Base-by-base conservation (phyloP, 371 early-diverging fungal genomes). In the Blakeslea trispora region DNA sequence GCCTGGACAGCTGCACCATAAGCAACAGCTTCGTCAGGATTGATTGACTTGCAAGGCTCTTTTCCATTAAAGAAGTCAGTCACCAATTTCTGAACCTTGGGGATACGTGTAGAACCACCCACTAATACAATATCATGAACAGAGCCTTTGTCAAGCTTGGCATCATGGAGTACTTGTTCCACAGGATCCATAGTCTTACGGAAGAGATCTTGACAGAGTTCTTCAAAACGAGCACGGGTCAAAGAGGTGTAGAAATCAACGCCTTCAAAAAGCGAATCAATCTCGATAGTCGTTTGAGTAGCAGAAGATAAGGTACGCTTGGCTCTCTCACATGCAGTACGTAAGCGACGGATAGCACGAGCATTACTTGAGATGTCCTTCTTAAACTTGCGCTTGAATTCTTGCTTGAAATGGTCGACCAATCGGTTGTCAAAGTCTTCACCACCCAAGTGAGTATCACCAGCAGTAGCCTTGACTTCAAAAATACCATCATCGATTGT, bases 41-140 rank as follows among this genome's bases (percentile, higher is more conserved):
- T 94, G 85, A 96, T 93, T 53, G 90, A 87, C 83, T 92, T 91
- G 89, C 87, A 88, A 57, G 90, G 90, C 76, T 95, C 90, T 83
- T 93, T 95, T 68, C 94, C 96, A 77, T 92, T 88, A 79, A 98
- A 98, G 83, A 82, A 85, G 79, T 98, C 97, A 17, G 90, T 87
- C 62, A 99, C 88, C 68, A 98, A 83, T 83, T 95, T 89, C 80
- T 95, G 96, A 68, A 99, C 90, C 89, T 95, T 97, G 81, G 99
- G 99, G 74, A 99, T 99, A 89, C 99, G 96, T 59, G 98, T 97
- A 59, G 96, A 96, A 61, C 99, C 99, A 78, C 99, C 99, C 64
- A 99, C 99, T 35, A 99, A 83, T 57, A 99, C 95, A 64, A 98
- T 95, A 71, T 97, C 95, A 68, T 95, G 79, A 51, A 99, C 92